Evolutionary conservation across 306 rosid genomes (phyloP).

Genomic region (Malus sieversii): DNA sequence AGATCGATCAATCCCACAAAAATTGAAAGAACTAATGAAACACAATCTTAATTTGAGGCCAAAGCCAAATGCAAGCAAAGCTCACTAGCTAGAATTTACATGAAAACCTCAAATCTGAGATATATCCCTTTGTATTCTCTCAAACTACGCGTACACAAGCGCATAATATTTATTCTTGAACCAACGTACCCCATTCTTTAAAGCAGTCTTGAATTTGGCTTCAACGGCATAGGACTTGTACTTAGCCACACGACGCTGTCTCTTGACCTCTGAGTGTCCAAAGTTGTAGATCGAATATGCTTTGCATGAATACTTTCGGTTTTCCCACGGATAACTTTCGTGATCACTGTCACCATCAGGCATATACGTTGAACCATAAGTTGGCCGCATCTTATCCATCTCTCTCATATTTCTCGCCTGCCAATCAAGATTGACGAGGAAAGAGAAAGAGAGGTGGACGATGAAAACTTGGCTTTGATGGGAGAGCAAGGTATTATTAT

Average conservation of each 20-base stretch:
- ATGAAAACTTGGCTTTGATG: background rate
- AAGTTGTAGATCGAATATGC: background rate
- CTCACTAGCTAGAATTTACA: background rate
- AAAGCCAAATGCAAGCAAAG: background rate
- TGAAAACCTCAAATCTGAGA: background rate
- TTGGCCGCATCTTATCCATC: background rate
- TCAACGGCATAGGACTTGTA: constrained; percentile 19
- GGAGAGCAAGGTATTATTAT: background rate
- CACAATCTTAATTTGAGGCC: background rate
- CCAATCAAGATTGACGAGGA: background rate
- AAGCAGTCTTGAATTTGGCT: constrained; percentile 9
- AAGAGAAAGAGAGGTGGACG: background rate
- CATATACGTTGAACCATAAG: background rate
- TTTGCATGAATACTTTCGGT: background rate
- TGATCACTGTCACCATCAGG: background rate
- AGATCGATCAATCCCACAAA: background rate
- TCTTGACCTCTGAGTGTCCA: constrained; percentile 20
- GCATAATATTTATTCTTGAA: constrained; percentile 25
- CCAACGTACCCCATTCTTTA: constrained; percentile 32
- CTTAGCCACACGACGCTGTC: constrained; percentile 24
- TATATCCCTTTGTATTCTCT: background rate
- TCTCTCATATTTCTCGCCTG: constrained; percentile 5
- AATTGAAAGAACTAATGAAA: background rate
- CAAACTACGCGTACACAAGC: constrained; percentile 10
- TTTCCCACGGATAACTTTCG: background rate